Conservation (phyloP, 164 flowering plant species). For the Piper betle region DNA sequence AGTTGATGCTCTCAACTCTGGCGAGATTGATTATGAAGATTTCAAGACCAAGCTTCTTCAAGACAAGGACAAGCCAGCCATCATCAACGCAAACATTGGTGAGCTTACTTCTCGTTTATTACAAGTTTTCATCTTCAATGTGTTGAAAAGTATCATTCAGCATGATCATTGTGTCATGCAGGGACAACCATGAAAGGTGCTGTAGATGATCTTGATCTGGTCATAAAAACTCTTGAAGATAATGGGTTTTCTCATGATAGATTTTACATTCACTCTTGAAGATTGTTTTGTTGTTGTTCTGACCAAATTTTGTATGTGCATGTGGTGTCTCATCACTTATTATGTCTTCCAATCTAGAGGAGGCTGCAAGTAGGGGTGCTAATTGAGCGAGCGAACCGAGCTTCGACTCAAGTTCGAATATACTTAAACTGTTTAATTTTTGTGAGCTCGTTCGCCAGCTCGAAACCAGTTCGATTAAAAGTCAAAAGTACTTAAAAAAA, state of each 20-base stretch:
- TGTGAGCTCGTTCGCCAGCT: too few species aligned
- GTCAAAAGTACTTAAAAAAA: too few species aligned
- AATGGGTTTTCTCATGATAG: conserved; percentile 60
- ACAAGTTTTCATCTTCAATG: neutral
- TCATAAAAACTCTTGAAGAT: conserved; percentile 72
- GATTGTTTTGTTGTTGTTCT: neutral
- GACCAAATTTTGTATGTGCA: conserved; percentile 55
- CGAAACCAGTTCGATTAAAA: too few species aligned
- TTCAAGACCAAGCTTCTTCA: conserved; percentile 46
- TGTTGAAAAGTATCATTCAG: neutral
- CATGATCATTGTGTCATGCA: conserved; percentile 16
- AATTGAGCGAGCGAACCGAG: too few species aligned
- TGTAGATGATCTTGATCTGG: conserved; percentile 95
- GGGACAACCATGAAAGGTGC: conserved; percentile 98
- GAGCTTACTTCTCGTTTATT: conserved; percentile 2
- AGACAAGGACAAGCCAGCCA: conserved; percentile 83
- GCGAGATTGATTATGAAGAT: conserved; percentile 83
- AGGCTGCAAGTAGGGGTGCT: too few species aligned
- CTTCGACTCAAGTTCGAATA: too few species aligned
- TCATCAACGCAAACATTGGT: conserved; percentile 90
- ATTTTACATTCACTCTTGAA: conserved; percentile 85
- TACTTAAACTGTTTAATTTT: too few species aligned
- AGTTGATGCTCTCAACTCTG: conserved; percentile 52
- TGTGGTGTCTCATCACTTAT: conserved; percentile 80
- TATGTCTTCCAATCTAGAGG: too few species aligned